These are phyloP conservation scores for Terana coerulea DNA, from an alignment of 768 basidiomycete species.

Conservation along the genomic window DNA sequence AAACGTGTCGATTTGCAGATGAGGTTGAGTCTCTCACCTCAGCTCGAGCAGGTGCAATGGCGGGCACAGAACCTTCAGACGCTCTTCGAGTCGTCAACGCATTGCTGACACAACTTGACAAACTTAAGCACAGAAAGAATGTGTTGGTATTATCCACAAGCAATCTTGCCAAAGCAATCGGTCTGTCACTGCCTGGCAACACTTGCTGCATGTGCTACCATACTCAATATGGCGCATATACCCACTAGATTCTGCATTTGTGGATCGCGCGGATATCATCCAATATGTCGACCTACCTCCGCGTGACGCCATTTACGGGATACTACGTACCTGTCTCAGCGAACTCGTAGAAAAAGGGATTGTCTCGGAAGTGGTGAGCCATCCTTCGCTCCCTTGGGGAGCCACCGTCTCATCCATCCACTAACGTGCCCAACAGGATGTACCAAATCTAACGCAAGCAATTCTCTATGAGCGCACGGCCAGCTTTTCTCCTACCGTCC, in stretches of 20 bases:
- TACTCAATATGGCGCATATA: neutral
- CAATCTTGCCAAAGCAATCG: constrained; percentile 92
- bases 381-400: neutral
- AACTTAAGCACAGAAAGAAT: constrained; percentile 89
- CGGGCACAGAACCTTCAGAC: constrained; percentile 94
- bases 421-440: neutral
- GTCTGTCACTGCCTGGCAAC: constrained; percentile 36
- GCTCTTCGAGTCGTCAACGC: constrained; percentile 96
- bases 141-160: constrained; percentile 96
- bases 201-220: neutral
- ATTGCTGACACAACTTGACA: constrained; percentile 93
- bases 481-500: neutral
- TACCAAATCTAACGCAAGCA: neutral
- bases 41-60: constrained; percentile 90
- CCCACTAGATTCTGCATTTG: constrained; percentile 83
- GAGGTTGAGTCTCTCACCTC: constrained; percentile 97
- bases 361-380: constrained; percentile 57
- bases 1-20: constrained; percentile 46
- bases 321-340: constrained; percentile 73
- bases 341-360: constrained; percentile 79
- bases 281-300: constrained; percentile 93
- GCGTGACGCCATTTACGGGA: constrained; percentile 90
- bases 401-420: constrained; percentile 32
- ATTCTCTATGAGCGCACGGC: neutral
- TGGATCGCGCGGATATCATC: constrained; percentile 95